Evolutionary conservation across 805 yeast species (phyloP), one percentile per base, ranked within the genome.

Genomic region (Cyberlindnera bimundalis): DNA sequence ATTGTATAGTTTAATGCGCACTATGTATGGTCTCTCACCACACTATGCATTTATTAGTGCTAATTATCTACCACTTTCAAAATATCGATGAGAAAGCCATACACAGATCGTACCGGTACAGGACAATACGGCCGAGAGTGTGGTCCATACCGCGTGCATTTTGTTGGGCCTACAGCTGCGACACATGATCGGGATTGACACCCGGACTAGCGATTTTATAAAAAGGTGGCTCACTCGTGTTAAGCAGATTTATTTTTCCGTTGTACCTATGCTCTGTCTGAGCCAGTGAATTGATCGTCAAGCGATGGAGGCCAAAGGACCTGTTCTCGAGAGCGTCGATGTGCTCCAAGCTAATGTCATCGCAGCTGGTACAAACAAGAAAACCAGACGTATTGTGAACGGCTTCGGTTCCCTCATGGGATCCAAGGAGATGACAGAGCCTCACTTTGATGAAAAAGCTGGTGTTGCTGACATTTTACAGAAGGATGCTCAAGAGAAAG

Each of bases 391-490:
- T 64, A 78, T 84, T 37, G 91, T 84, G 35, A 89, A 89, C 42
- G 85, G 89, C 15, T 84, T 89, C 36, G 93, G 93, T 29, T 68
- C 68, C 35, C 66, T 85, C 55, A 85, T 85, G 95, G 95, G 95
- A 27, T 81, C 91, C 36, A 83, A 84, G 59, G 74, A 77, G 30
- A 71, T 84, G 72, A 81, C 81, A 17, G 67, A 71, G 29, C 80
- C 81, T 19, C 78, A 85, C 31, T 86, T 84, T 30, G 83, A 78
- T 46, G 78, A 78, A 52, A 60, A 75, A 38, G 74, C 81, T 23
- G 49, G 52, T 23, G 67, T 76, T 55, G 68, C 72, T 16, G 68
- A 62, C 40, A 61, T 75, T 44, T 51, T 76, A 33, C 68, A 61
- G 35, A 69, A 67, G 48, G 77, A 74, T 48, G 61, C 62, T 39